Base-by-base conservation (phyloP, 352 stramenopile genomes). In the Phytophthora palmivora region DNA sequence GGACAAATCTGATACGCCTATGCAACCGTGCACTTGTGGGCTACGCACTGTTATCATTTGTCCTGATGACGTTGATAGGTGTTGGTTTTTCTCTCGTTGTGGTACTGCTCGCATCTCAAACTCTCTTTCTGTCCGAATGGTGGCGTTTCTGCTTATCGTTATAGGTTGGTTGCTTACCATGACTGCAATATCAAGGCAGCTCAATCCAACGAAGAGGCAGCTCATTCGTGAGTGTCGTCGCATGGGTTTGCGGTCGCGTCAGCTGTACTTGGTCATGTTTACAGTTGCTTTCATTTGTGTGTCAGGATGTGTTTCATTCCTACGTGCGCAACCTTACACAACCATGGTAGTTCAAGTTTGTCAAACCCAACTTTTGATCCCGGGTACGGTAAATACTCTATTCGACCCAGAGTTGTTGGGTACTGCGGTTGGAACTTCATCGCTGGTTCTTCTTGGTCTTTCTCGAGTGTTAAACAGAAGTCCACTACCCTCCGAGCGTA, bases 251-350 rank as follows among this genome's bases (percentile, higher is more conserved):
- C 76, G 76, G 4, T 62, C 72, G 12, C 44, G 60, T 11, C 73
- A 73, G 15, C 54, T 73, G 8, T 73, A 70, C 47, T 34, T 66
- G 47, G 43, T 37, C 24, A 60, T 82, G 39, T 66, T 82, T 47
- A 43, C 64, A 4, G 26, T 71, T 4, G 70, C 74, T 22, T 82
- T 80, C 41, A 56, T 73, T 19, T 76, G 74, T 52, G 63, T 76
- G 3, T 76, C 70, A 15, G 65, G 74, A 12, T 85, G 89, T 53
- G 73, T 71, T 8, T 69, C 82, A 11, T 92, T 92, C 45, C 53
- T 92, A 4, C 82, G 85, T 2, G 84, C 78, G 0, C 85, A 94
- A 54, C 63, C 92, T 14, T 92, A 90, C 67, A 82, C 83, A 10
- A 84, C 79, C 0, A 58, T 91, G 32, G 69, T 89, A 33, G 67